Evolutionary conservation across 108 stramenopile species (phyloP).

Genomic region (Conticribra weissflogii): DNA sequence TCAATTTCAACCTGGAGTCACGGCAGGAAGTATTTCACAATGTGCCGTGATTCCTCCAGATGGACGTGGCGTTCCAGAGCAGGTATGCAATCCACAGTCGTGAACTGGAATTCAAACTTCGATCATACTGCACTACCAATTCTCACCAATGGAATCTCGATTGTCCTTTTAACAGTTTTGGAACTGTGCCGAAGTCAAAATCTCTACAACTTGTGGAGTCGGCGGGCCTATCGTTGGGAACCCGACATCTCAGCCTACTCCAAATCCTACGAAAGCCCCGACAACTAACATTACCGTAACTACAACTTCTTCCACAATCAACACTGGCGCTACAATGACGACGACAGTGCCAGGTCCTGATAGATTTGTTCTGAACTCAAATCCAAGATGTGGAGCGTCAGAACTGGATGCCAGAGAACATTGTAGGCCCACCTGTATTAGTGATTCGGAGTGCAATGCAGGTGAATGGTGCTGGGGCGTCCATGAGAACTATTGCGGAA

Average conservation of each 20-base stretch:
- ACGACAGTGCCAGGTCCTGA: not conserved
- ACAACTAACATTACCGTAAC: not conserved
- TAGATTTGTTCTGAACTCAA: conserved; percentile 18
- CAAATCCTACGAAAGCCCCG: conserved; percentile 11
- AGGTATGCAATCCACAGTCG: too few species aligned
- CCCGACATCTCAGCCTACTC: conserved; percentile 5
- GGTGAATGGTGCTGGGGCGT: conserved; percentile 18
- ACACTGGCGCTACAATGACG: conserved; percentile 5
- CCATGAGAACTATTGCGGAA: conserved; percentile 35
- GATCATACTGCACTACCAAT: too few species aligned
- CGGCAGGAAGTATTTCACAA: conserved; percentile 21
- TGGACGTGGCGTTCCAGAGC: conserved; percentile 46
- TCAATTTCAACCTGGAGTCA: too few species aligned
- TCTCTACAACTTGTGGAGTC: conserved; percentile 9
- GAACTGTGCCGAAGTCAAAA: conserved; percentile 47
- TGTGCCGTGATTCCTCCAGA: conserved; percentile 33
- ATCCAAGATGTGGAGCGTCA: conserved; percentile 31
- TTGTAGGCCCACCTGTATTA: conserved; percentile 22
- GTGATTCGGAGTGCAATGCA: conserved; percentile 16
- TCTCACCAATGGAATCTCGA: too few species aligned
- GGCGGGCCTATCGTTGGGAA: not conserved
- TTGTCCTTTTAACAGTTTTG: too few species aligned
- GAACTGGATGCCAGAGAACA: conserved; percentile 37
- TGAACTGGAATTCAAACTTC: too few species aligned
- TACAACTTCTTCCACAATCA: not conserved